Percentiles rank a stretch among this genome's conserved stretches.
phyloP scores from a whole-genome alignment of 1,139 yeast genomes.

The Zygosaccharomyces pseudobailii region DNA sequence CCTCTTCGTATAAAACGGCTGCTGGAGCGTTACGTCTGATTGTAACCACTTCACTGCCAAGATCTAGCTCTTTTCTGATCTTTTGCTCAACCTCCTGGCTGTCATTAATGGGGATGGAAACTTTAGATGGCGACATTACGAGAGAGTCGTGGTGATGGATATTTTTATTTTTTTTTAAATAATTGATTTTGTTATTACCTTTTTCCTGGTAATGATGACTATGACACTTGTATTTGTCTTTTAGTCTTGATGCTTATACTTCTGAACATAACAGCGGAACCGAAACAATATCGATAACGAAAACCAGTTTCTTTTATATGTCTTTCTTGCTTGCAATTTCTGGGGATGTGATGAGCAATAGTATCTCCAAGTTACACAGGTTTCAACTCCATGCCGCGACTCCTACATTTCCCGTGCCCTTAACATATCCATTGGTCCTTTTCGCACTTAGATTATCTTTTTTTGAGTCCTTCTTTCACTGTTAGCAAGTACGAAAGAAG shows the following conservation, averaged over 20 bases:
- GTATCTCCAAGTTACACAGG: not conserved
- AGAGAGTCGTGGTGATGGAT: not conserved
- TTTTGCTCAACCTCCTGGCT: constrained; percentile 24
- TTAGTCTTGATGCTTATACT: not conserved
- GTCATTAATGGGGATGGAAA: constrained; percentile 10
- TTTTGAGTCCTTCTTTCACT: not conserved
- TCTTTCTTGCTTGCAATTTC: not conserved
- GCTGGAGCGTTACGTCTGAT: constrained; percentile 84
- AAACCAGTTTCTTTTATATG: not conserved
- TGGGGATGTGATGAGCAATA: not conserved
- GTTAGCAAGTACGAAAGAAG: not conserved
- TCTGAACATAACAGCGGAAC: not conserved
- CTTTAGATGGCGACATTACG: constrained; percentile 26
- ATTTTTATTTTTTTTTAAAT: not conserved
- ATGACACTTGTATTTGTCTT: no score
- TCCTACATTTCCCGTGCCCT: not conserved
- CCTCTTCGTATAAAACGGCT: constrained; percentile 92
- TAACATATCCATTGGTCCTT: not conserved
- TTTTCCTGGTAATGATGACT: not conserved
- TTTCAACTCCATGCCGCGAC: not conserved
- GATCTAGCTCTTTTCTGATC: constrained; percentile 34
- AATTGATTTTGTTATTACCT: not conserved
- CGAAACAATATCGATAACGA: not conserved
- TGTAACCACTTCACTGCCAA: constrained; percentile 35
- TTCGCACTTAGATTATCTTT: no score